Conservation (phyloP, 2,329 filamentous ascomycete species). For the Aspergillus sp. region DNA sequence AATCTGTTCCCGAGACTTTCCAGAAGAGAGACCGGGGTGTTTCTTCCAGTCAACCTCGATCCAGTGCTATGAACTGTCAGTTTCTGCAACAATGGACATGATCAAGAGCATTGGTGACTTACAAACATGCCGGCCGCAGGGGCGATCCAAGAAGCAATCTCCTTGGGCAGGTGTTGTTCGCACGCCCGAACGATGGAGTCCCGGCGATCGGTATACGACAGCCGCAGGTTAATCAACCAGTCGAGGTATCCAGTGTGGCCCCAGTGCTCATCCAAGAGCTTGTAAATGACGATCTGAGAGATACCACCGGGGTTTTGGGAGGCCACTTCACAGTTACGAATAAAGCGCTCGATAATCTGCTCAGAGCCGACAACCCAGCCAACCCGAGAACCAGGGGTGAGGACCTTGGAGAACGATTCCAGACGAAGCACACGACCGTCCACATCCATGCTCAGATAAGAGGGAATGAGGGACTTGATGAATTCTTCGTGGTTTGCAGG, state of each 20-base stretch:
- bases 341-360: conserved; percentile 79
- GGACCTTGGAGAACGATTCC: conserved; percentile 91
- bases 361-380: conserved; percentile 89
- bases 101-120: conserved; percentile 40
- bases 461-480: conserved; percentile 68
- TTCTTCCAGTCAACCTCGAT: conserved; percentile 46
- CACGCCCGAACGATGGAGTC: conserved; percentile 77
- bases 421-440: conserved; percentile 87
- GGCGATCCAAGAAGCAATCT: conserved; percentile 74
- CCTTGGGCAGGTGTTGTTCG: conserved; percentile 69
- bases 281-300: conserved; percentile 79
- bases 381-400: conserved; percentile 74
- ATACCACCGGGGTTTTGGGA: conserved; percentile 85
- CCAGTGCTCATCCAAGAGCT: conserved; percentile 90
- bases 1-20: conserved; percentile 48
- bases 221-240: conserved; percentile 80
- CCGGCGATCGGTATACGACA: conserved; percentile 76
- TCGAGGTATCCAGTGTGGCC: conserved; percentile 84
- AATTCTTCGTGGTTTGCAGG: conserved; percentile 69
- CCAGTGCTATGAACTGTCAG: conserved; percentile 39
- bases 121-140: conserved; percentile 94
- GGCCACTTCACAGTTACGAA: conserved; percentile 76
- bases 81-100: neutral
- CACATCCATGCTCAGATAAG: conserved; percentile 73
- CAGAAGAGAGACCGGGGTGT: conserved; percentile 39